Evolutionary conservation across 352 stramenopile genomes (phyloP), one percentile per base, ranked within the genome.

Genomic region (Saprolegnia diclina): DNA sequence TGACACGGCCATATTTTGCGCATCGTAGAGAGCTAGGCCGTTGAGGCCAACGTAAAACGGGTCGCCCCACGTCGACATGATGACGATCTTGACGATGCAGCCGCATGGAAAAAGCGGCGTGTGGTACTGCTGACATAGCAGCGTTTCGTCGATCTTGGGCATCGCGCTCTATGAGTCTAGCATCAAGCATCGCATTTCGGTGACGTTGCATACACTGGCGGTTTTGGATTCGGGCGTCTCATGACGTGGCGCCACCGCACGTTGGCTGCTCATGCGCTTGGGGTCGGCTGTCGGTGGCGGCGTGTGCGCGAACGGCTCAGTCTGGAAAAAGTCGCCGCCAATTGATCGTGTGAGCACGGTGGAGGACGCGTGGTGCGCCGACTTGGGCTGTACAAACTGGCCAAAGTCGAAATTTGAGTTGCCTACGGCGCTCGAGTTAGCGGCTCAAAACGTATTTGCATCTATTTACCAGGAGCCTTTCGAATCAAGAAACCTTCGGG

Each of bases 11-110:
- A 37, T 18, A 9, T 24, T 45, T 14, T 6, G 21, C 81, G 65
- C 6, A 72, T 45, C 16, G 84, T 75, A 94, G 6, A 96, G 71
- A 56, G 95, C 87, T 1, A 96, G 37, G 5, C 83, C 81, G 38
- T 95, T 92, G n/a, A 95, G 74, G 0, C 87, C 87, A 0, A 96
- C 64, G 52, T 92, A 95, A 57, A 90, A 91, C 14, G 84, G 87
- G 65, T 95, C 88, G 0, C 88, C 88, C 85, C 83, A 95, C 18
- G 87, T 48, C 69, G 18, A 64, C 69, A 75, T 14, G 54, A 75
- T 37, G 7, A 35, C 18, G 52, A 75, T 21, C 48, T 81, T 73
- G 59, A 80, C 50, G 52, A 75, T 77, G 71, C 57, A 71, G 29
- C 76, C 71, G 55, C 65, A 62, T 21, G 72, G 75, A 59, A 66